These are phyloP conservation scores for Allomyces macrogynus DNA, from an alignment of 192 early-diverging fungal species.

Conservation along the genomic window DNA sequence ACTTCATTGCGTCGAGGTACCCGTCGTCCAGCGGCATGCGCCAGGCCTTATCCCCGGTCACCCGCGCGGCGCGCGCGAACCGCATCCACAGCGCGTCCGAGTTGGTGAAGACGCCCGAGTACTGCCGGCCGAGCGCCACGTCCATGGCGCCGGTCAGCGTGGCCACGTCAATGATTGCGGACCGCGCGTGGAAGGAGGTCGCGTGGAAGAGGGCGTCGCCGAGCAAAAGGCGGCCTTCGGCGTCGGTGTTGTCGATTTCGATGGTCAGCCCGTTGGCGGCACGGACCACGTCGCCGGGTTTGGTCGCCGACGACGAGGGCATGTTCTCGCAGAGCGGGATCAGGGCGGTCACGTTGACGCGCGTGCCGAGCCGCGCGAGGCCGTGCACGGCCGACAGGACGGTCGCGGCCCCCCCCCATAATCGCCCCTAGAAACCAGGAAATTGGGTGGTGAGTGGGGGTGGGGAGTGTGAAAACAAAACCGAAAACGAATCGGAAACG, in stretches of 20 bases:
- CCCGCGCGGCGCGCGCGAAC: conserved; percentile 38
- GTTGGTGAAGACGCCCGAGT: conserved; percentile 74
- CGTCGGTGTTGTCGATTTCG: conserved; percentile 79
- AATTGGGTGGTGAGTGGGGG: not conserved
- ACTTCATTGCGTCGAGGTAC: conserved; percentile 51
- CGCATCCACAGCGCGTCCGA: conserved; percentile 47
- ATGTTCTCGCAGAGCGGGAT: conserved; percentile 93
- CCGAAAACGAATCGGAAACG: too few species aligned
- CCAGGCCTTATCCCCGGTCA: conserved; percentile 68
- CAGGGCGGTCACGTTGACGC: conserved; percentile 63
- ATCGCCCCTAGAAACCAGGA: conserved; percentile 32
- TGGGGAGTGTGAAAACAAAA: too few species aligned
- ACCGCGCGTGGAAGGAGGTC: conserved; percentile 41
- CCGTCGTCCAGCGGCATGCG: conserved; percentile 70
- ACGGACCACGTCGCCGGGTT: conserved; percentile 80
- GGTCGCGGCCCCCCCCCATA: conserved; percentile 85
- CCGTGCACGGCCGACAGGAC: conserved; percentile 56
- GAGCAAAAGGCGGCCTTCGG: conserved; percentile 68
- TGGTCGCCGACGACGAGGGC: conserved; percentile 58
- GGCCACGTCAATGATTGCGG: conserved; percentile 54
- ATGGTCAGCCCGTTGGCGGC: conserved; percentile 76
- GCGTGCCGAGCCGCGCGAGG: conserved; percentile 53
- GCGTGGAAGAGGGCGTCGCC: conserved; percentile 81
- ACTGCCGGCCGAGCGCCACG: conserved; percentile 67
- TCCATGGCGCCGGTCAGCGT: conserved; percentile 89